Conservation (phyloP, 257 asterid genomes). For the Echites panduratus region DNA sequence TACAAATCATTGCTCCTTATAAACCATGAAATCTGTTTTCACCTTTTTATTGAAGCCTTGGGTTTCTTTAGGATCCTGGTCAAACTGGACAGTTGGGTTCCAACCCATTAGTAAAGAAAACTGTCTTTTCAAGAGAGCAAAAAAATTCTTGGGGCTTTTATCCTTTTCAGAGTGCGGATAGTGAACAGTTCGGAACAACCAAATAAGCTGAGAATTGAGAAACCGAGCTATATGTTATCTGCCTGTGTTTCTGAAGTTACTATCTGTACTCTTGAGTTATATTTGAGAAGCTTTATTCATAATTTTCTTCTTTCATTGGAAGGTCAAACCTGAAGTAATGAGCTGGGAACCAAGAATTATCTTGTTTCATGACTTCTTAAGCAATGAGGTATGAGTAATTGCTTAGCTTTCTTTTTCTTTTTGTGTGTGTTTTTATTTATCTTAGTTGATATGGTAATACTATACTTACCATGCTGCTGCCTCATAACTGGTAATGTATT, state of each 20-base stretch:
- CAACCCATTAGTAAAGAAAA: background rate
- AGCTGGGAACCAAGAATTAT: slow-evolving; percentile 78
- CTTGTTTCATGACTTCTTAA: slow-evolving; percentile 64
- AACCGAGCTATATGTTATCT: background rate
- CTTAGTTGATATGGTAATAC: background rate
- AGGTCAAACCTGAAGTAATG: slow-evolving; percentile 79
- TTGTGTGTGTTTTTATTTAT: background rate
- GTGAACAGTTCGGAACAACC: too few relatives aligned
- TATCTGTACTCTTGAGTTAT: background rate
- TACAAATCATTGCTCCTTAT: background rate
- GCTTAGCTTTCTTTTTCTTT: background rate
- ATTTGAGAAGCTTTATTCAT: slow-evolving; percentile 1
- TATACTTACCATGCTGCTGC: background rate
- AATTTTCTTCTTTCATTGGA: slow-evolving; percentile 15
- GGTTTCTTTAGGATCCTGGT: background rate
- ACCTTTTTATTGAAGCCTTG: background rate
- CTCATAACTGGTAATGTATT: background rate
- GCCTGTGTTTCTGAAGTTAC: background rate
- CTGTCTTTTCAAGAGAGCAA: background rate
- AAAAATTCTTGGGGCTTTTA: background rate
- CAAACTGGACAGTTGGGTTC: background rate
- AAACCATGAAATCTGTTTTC: background rate
- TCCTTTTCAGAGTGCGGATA: background rate
- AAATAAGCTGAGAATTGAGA: background rate
- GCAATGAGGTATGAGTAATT: slow-evolving; percentile 53